Conservation (phyloP, 2,329 filamentous ascomycete genomes). For the Exophiala oligosperma region DNA sequence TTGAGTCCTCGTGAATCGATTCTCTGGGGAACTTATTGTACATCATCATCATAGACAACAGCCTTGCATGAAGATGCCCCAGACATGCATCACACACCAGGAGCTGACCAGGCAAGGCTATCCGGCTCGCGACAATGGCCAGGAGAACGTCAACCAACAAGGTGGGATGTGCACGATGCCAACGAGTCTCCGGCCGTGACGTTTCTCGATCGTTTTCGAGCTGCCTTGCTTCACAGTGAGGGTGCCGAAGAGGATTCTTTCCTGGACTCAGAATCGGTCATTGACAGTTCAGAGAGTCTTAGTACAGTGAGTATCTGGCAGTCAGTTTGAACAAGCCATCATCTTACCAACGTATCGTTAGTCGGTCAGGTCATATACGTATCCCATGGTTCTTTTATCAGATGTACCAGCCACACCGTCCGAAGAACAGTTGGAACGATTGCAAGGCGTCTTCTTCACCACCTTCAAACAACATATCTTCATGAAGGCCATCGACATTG, state of each 20-base stretch:
- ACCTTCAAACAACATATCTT: conserved; percentile 15
- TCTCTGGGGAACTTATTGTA: background rate
- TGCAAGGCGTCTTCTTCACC: conserved; percentile 7
- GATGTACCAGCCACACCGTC: conserved; percentile 4
- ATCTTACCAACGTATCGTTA: background rate
- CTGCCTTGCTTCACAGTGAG: conserved; percentile 6
- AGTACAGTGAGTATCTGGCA: background rate
- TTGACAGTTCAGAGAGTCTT: conserved; percentile 4
- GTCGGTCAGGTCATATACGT: conserved; percentile 13
- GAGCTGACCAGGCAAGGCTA: background rate
- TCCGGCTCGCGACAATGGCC: conserved; percentile 12
- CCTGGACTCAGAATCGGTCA: conserved; percentile 6
- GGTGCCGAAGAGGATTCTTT: conserved; percentile 5
- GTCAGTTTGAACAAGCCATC: background rate
- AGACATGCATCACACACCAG: background rate
- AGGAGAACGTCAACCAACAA: conserved; percentile 11
- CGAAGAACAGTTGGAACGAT: conserved; percentile 3
- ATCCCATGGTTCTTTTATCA: conserved; percentile 16
- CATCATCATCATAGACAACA: background rate
- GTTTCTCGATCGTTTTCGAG: conserved; percentile 9
- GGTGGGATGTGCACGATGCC: conserved; percentile 13
- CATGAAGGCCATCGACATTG: conserved; percentile 5
- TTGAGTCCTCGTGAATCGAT: no score
- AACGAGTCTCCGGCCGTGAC: conserved; percentile 9
- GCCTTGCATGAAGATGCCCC: no score